Conservation (phyloP, 768 basidiomycete species). For the Russula sp. region DNA sequence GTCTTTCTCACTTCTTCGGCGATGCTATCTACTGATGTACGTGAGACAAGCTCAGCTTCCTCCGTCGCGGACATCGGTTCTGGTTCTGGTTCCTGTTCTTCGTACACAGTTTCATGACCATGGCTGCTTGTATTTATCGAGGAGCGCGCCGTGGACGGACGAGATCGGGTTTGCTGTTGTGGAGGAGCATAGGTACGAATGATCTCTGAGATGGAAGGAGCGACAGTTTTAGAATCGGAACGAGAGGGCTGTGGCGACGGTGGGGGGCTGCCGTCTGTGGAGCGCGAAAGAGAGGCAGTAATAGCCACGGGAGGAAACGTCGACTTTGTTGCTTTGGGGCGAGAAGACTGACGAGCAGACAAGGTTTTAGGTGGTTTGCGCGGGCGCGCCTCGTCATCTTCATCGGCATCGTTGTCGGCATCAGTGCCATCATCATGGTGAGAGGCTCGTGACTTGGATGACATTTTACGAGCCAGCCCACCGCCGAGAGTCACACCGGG, state of each 20-base stretch:
- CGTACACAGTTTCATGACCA: conserved; percentile 40
- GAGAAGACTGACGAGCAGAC: conserved; percentile 27
- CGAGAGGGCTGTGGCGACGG: conserved; percentile 24
- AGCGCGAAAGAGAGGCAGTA: conserved; percentile 1
- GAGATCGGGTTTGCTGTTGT: conserved; percentile 44
- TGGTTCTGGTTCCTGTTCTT: conserved; percentile 43
- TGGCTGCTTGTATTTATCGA: conserved; percentile 44
- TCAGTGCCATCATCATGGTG: conserved; percentile 51
- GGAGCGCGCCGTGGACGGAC: conserved; percentile 41
- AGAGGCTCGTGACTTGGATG: conserved; percentile 26
- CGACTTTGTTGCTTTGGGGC: conserved; percentile 5
- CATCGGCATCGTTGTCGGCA: conserved; percentile 35
- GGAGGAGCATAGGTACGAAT: conserved; percentile 74
- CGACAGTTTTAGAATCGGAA: conserved; percentile 40
- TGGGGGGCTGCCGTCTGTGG: conserved; percentile 18
- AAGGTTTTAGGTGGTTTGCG: conserved; percentile 18
- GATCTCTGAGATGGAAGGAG: conserved; percentile 85
- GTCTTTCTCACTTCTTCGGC: conserved; percentile 76
- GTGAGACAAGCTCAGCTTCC: conserved; percentile 59
- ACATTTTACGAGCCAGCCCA: conserved; percentile 29
- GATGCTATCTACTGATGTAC: conserved; percentile 86
- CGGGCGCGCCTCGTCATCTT: conserved; percentile 12
- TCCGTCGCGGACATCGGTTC: conserved; percentile 48
- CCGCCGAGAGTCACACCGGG: conserved; percentile 68
- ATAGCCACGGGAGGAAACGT: conserved; percentile 7